These are phyloP conservation scores for Xylaria curta DNA, from an alignment of 495 filamentous ascomycete genomes.

Conservation along the genomic window DNA sequence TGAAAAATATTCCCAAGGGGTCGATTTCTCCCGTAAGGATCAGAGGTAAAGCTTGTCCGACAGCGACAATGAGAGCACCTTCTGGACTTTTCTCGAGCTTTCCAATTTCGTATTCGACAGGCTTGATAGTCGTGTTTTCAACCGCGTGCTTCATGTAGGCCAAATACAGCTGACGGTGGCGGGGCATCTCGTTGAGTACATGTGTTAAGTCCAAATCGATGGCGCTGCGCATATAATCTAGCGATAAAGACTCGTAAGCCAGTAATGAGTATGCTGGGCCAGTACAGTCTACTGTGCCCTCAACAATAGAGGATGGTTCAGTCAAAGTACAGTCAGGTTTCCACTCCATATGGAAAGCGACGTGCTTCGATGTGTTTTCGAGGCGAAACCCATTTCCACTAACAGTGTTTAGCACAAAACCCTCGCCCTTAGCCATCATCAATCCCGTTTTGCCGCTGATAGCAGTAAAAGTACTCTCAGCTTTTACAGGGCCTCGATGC, in stretches of 20 bases:
- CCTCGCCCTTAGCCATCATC: constrained; percentile 14
- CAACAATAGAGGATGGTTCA: neutral
- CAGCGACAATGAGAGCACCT: constrained; percentile 25
- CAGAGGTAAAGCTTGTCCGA: constrained; percentile 42
- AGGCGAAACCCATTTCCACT: neutral
- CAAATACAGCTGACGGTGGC: constrained; percentile 20
- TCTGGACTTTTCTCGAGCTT: constrained; percentile 23
- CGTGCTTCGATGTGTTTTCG: neutral
- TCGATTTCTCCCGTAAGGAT: constrained; percentile 47
- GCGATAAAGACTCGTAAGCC: constrained; percentile 19
- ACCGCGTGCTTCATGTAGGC: constrained; percentile 19
- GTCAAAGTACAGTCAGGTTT: constrained; percentile 14
- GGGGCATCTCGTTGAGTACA: constrained; percentile 14
- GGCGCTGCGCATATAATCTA: constrained; percentile 25
- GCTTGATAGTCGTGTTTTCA: constrained; percentile 7
- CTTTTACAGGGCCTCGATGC: constrained; percentile 3
- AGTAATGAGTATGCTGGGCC: constrained; percentile 13
- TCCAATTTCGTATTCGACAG: constrained; percentile 16
- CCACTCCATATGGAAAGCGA: constrained; percentile 24
- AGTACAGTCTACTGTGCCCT: neutral
- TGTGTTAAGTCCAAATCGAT: constrained; percentile 1
- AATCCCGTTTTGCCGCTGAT: constrained; percentile 2
- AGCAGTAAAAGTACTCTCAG: constrained; percentile 20
- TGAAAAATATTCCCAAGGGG: constrained; percentile 47
- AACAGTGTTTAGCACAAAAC: constrained; percentile 18